Conservation (phyloP, 176 grass and related monocot genomes). For the Bothriochloa decipiens region DNA sequence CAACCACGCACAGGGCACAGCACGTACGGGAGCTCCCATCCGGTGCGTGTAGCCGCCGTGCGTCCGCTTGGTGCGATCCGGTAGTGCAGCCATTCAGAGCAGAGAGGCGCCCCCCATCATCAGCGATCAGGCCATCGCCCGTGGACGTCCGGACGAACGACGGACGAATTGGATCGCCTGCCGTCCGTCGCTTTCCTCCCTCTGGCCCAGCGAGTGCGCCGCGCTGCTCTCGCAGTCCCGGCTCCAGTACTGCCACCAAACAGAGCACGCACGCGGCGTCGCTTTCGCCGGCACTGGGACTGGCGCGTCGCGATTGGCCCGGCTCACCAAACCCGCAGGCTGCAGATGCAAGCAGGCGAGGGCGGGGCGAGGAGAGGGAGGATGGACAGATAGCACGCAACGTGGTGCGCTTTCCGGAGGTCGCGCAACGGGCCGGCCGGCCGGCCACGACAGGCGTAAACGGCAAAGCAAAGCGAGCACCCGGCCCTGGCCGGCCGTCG, state of each 20-base stretch:
- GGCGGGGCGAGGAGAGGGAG: no score
- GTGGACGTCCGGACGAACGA: no score
- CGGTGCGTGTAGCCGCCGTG: background rate
- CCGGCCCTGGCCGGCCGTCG: background rate
- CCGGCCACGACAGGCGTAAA: constrained; percentile 42
- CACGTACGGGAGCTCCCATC: background rate
- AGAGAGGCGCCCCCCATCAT: no score
- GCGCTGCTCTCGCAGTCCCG: background rate
- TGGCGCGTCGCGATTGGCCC: constrained; percentile 2
- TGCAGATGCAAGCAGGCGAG: background rate
- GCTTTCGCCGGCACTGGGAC: constrained; percentile 14
- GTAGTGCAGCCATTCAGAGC: no score
- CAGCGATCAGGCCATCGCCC: background rate
- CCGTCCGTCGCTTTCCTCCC: background rate
- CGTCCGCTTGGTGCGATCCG: background rate
- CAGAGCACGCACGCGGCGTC: background rate
- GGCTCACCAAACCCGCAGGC: background rate
- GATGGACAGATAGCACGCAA: constrained; percentile 24
- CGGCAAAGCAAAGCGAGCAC: constrained; percentile 47
- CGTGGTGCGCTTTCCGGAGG: constrained; percentile 41
- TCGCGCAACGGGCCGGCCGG: background rate
- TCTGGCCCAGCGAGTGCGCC: background rate
- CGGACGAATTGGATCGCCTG: background rate
- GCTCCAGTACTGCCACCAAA: background rate
- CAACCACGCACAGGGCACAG: no score